These are phyloP conservation scores for Colletotrichum viniferum DNA, from an alignment of 2,329 filamentous ascomycete genomes.

Conservation along the genomic window DNA sequence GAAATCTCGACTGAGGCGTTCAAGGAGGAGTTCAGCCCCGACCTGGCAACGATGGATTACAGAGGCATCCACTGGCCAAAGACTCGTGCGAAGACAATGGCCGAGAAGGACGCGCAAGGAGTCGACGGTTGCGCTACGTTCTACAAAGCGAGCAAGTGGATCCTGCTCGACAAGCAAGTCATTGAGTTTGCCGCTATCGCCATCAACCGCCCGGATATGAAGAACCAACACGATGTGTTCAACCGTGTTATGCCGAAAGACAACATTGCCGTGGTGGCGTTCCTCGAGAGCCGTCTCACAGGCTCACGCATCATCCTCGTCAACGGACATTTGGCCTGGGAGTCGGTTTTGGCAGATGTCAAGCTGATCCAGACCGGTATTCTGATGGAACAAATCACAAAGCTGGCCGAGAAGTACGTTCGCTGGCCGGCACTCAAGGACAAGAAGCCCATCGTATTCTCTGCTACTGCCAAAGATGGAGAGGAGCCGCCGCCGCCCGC, in stretches of 20 bases:
- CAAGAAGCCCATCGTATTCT: slow-evolving; percentile 65
- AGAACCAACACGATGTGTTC: slow-evolving; percentile 96
- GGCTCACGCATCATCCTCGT: slow-evolving; percentile 92
- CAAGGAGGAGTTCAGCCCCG: slow-evolving; percentile 87
- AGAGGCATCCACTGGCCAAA: slow-evolving; percentile 94
- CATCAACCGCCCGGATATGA: slow-evolving; percentile 95
- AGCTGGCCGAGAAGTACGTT: slow-evolving; percentile 83
- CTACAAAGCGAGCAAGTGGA: slow-evolving; percentile 94
- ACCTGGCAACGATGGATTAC: slow-evolving; percentile 86
- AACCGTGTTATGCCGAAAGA: slow-evolving; percentile 99
- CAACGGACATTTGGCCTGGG: slow-evolving; percentile 96
- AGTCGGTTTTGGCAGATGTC: slow-evolving; percentile 87
- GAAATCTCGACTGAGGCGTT: slow-evolving; percentile 93
- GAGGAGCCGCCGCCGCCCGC: slow-evolving; percentile 58
- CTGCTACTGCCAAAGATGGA: slow-evolving; percentile 39
- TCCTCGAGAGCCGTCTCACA: slow-evolving; percentile 89
- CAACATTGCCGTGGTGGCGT: slow-evolving; percentile 90
- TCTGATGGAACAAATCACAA: slow-evolving; percentile 88
- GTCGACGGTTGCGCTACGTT: slow-evolving; percentile 98
- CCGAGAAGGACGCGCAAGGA: slow-evolving; percentile 82
- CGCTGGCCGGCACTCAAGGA: slow-evolving; percentile 81
- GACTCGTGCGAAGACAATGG: slow-evolving; percentile 88
- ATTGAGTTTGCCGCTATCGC: slow-evolving; percentile 91
- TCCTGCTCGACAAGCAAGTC: slow-evolving; percentile 90
- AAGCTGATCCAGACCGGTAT: slow-evolving; percentile 97